phyloP scores from a whole-genome alignment of 768 basidiomycete genomes.

The Coprinopsis strossmayeri region DNA sequence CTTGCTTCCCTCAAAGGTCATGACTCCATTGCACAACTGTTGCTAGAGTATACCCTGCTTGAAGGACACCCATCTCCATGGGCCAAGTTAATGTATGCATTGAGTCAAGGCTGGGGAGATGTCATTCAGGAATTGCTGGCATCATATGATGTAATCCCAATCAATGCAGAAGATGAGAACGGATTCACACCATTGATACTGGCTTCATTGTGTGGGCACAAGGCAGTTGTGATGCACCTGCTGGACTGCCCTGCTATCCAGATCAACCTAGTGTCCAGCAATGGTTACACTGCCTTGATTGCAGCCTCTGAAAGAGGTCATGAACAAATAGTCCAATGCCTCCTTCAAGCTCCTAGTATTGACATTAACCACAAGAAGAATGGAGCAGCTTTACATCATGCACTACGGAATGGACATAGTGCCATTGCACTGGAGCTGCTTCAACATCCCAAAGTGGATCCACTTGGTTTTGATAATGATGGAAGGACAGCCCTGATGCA shows the following conservation, averaged over 20 bases:
- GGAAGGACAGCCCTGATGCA: background rate
- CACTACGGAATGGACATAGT: background rate
- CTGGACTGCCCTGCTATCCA: background rate
- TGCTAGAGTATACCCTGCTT: background rate
- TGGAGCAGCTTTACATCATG: background rate
- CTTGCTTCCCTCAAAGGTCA: background rate
- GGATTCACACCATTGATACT: background rate
- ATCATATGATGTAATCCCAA: background rate
- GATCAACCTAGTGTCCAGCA: background rate
- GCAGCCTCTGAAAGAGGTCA: background rate
- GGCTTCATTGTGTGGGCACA: background rate
- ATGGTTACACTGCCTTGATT: background rate
- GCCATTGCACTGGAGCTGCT: background rate
- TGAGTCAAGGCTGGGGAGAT: background rate
- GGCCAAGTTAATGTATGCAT: background rate
- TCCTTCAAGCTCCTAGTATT: background rate
- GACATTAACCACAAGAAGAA: background rate
- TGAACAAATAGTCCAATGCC: background rate
- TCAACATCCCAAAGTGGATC: background rate
- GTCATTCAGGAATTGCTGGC: background rate
- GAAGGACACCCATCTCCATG: background rate
- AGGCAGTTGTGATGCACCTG: background rate
- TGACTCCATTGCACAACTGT: background rate
- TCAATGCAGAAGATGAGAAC: background rate
- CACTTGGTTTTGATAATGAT: background rate